Conservation (phyloP, 208 protist genomes). For the Crithidia mellificae region DNA sequence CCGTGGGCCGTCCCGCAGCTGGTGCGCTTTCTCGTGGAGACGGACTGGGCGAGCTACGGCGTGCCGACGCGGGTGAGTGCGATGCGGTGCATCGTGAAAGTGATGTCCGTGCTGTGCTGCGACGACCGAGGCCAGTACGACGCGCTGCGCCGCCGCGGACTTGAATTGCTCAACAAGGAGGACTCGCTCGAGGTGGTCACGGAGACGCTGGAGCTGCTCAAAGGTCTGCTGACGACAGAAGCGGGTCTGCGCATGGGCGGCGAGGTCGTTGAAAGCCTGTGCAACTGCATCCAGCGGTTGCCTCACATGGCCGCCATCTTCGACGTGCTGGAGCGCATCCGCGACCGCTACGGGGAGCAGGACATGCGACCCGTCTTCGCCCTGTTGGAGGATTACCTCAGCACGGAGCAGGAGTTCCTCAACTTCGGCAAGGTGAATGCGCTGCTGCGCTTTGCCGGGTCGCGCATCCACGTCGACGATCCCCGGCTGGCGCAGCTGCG, state of each 20-base stretch:
- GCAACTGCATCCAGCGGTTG: slow-evolving; percentile 48
- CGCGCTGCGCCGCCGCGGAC: slow-evolving; percentile 22
- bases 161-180: slow-evolving; percentile 29
- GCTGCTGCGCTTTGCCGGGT: slow-evolving; percentile 65
- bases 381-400: slow-evolving; percentile 62
- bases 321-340: slow-evolving; percentile 58
- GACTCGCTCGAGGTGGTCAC: slow-evolving; percentile 41
- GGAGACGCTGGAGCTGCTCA: slow-evolving; percentile 32
- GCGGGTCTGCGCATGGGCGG: slow-evolving; percentile 23
- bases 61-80: slow-evolving; percentile 47
- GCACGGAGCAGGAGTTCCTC: slow-evolving; percentile 48
- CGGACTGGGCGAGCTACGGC: slow-evolving; percentile 50
- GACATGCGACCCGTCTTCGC: slow-evolving; percentile 50
- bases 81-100: slow-evolving; percentile 44
- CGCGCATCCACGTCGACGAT: slow-evolving; percentile 35
- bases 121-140: slow-evolving; percentile 39
- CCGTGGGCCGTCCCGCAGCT: slow-evolving; percentile 65
- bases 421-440: slow-evolving; percentile 80
- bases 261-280: slow-evolving; percentile 37
- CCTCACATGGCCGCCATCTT: slow-evolving; percentile 58
- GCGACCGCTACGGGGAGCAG: slow-evolving; percentile 51
- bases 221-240: slow-evolving; percentile 31
- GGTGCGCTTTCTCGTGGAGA: slow-evolving; percentile 53
- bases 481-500: slow-evolving; percentile 44
- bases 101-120: slow-evolving; percentile 41